phyloP scores from a whole-genome alignment of 768 basidiomycete species.

The Pleurotus sapidus region DNA sequence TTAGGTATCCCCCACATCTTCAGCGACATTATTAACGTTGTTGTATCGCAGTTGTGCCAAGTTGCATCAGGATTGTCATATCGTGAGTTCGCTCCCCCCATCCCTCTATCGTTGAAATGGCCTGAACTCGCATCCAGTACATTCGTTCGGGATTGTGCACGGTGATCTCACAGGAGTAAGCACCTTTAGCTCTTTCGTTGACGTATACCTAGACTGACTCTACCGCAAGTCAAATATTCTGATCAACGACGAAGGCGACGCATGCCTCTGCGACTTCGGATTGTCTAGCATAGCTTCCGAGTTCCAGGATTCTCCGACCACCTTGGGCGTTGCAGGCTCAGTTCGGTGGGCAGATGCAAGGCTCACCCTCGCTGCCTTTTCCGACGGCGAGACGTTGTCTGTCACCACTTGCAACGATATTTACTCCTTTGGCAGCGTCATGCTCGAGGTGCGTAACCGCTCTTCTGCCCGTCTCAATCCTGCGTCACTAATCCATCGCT shows the following conservation, averaged over 20 bases:
- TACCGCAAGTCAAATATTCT: slow-evolving; percentile 41
- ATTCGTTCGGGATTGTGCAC: slow-evolving; percentile 35
- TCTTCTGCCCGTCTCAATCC: neutral
- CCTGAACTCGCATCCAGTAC: slow-evolving; percentile 22
- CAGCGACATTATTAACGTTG: neutral
- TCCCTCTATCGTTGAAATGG: neutral
- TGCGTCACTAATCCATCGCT: neutral
- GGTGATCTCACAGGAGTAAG: slow-evolving; percentile 41
- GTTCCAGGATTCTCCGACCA: slow-evolving; percentile 28
- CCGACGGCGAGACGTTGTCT: slow-evolving; percentile 21
- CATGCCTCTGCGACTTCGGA: slow-evolving; percentile 44
- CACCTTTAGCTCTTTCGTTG: neutral
- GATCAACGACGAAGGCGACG: slow-evolving; percentile 36
- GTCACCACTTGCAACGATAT: slow-evolving; percentile 35
- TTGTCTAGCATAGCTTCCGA: slow-evolving; percentile 37
- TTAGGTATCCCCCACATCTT: too few relatives aligned
- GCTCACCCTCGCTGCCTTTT: slow-evolving; percentile 15
- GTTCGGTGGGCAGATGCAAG: slow-evolving; percentile 46
- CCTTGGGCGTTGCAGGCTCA: slow-evolving; percentile 34
- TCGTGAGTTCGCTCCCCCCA: slow-evolving; percentile 22
- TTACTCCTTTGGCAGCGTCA: slow-evolving; percentile 45
- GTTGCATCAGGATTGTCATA: slow-evolving; percentile 36
- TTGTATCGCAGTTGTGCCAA: slow-evolving; percentile 29
- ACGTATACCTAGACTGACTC: neutral
- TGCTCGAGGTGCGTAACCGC: slow-evolving; percentile 29